Evolutionary conservation across 495 filamentous ascomycete genomes (phyloP).

Genomic region (Penicillium argentinense): DNA sequence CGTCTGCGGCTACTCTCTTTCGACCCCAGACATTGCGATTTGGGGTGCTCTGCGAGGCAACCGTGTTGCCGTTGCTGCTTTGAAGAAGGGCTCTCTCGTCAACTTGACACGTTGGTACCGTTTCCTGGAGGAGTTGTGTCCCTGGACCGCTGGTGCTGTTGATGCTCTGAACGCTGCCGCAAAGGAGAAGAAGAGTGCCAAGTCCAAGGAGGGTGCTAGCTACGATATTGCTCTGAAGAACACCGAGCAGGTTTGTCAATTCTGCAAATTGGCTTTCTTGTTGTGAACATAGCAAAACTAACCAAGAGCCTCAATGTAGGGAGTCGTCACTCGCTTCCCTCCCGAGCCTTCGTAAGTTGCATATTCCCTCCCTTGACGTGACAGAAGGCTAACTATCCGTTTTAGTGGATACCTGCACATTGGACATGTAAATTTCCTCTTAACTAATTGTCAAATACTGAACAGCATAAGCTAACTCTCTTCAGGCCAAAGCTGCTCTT

Average conservation of each 20-base stretch:
- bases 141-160: constrained; percentile 52
- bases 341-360: constrained; percentile 84
- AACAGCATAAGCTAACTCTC: no score
- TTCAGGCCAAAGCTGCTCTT: constrained; percentile 87
- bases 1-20: constrained; percentile 77
- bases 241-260: no score
- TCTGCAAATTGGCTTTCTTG: no score
- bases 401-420: constrained; percentile 83
- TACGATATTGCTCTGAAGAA: constrained; percentile 89
- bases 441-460: no score
- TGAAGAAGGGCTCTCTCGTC: constrained; percentile 73
- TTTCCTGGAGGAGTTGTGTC: constrained; percentile 79
- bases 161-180: constrained; percentile 60
- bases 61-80: constrained; percentile 74
- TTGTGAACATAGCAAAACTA: no score
- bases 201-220: constrained; percentile 79
- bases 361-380: neutral
- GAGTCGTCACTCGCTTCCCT: constrained; percentile 90
- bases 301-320: no score
- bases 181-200: constrained; percentile 65
- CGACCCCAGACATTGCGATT: constrained; percentile 74
- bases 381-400: constrained; percentile 7
- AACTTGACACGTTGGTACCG: constrained; percentile 88
- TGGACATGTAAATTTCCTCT: no score
- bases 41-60: constrained; percentile 87